Base-by-base conservation (phyloP, 352 stramenopile genomes). In the Globisporangium camurandrum region DNA sequence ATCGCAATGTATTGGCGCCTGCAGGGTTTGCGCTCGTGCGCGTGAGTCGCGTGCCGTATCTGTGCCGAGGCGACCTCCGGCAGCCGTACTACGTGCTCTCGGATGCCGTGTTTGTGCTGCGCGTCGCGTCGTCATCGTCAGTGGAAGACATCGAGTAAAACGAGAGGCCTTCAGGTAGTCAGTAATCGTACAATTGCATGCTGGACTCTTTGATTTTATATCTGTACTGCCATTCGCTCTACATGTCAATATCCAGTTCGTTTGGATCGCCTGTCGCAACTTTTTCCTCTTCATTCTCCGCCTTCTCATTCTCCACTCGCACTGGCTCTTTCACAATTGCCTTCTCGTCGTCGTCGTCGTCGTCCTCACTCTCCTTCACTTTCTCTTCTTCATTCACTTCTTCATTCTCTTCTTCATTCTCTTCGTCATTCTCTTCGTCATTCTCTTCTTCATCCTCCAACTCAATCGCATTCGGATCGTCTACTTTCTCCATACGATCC, bases 381-480 rank as follows among this genome's bases (percentile, higher is more conserved):
- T 34, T 11, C 30, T 6, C 11, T 34, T 6, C 30, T 48, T 31
- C 31, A 22, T 39, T 27, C 34, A 51, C 49, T n/a, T 62, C 49
- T 2, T 53, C 54, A 10, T 50, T 51, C 1, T 59, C 56, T 5
- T 77, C 59, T 9, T 76, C 67, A 16, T 81, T 68, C 20, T 77
- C 67, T n/a, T n/a, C n/a, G n/a, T 45, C 14, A 42, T 8, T 16
- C 23, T 54, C 49, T n/a, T 62, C 49, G 2, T 53, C 54, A 10
- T 50, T 51, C 1, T 59, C 56, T 5, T 77, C 59, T 9, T 76
- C 67, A 16, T 81, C 71, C 20, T 77, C 67, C 14, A 87, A 34
- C 28, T 82, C 61, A 30, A 87, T 83, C 24, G 64, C 71, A 20
- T 85, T 87, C 4, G 75, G 72, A 30, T 87, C 69, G 27, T 68